These are phyloP conservation scores for Geotrichum ghanense DNA, from an alignment of 805 yeast species.

Conservation along the genomic window DNA sequence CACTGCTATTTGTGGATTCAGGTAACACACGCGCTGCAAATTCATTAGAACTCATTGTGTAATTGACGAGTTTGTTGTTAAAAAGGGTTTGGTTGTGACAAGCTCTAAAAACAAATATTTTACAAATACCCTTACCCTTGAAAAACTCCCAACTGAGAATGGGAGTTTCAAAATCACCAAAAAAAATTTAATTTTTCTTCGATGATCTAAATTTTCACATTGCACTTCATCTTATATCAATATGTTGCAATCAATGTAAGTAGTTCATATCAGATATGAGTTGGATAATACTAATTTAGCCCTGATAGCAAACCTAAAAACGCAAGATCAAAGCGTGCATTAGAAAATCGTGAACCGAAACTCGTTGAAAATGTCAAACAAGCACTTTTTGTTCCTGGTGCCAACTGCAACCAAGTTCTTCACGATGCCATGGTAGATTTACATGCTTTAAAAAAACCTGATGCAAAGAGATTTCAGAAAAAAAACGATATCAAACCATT, in stretches of 20 bases:
- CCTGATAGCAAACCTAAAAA: constrained; percentile 64
- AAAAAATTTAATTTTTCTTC: constrained; percentile 1
- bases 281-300: too few species aligned
- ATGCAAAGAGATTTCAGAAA: constrained; percentile 72
- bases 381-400: constrained; percentile 87
- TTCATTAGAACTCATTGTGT: neutral
- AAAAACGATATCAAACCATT: constrained; percentile 88
- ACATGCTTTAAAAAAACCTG: constrained; percentile 84
- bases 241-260: constrained; percentile 30
- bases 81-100: neutral
- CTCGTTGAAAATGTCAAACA: constrained; percentile 79
- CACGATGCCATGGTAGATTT: constrained; percentile 88
- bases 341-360: constrained; percentile 81
- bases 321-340: constrained; percentile 90
- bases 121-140: neutral
- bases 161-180: neutral
- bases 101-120: neutral
- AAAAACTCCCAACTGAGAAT: neutral
- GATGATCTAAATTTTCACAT: neutral
- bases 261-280: too few species aligned
- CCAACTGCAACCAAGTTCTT: constrained; percentile 61
- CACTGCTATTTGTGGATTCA: too few species aligned
- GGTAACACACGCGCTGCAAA: too few species aligned
- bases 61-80: neutral
- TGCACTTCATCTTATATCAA: neutral